Evolutionary conservation across 148 eudicot genomes (phyloP).

Genomic region (Euryodendron excelsum): DNA sequence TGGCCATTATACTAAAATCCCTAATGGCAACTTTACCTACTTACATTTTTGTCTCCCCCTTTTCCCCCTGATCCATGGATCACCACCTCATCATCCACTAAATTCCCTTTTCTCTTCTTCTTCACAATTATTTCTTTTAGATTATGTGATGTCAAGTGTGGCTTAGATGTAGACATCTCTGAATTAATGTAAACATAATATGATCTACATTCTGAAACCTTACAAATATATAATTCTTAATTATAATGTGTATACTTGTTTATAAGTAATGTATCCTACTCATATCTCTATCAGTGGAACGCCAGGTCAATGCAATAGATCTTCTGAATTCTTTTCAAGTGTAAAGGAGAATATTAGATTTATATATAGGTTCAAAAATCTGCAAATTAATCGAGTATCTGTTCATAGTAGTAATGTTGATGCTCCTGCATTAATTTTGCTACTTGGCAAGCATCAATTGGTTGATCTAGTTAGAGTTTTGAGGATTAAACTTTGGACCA

Average conservation of each 20-base stretch:
- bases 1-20: conserved; percentile 11
- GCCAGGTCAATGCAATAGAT: conserved; percentile 13
- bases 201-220: background rate
- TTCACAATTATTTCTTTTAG: conserved; percentile 12
- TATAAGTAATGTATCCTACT: conserved; percentile 8
- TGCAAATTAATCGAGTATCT: background rate
- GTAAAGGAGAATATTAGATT: background rate
- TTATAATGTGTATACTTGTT: background rate
- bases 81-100: conserved; percentile 28
- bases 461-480: no score
- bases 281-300: conserved; percentile 18
- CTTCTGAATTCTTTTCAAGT: background rate
- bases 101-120: background rate
- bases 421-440: no score
- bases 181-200: background rate
- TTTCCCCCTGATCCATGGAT: conserved; percentile 19
- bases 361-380: background rate
- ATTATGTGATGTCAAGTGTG: conserved; percentile 34
- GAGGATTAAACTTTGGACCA: background rate
- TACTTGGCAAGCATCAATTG: no score
- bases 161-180: conserved; percentile 33
- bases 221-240: background rate
- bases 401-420: no score
- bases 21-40: conserved; percentile 24
- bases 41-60: conserved; percentile 15